Evolutionary conservation across 2,329 filamentous ascomycete genomes (phyloP).

Genomic region (Exserohilum rostratum): DNA sequence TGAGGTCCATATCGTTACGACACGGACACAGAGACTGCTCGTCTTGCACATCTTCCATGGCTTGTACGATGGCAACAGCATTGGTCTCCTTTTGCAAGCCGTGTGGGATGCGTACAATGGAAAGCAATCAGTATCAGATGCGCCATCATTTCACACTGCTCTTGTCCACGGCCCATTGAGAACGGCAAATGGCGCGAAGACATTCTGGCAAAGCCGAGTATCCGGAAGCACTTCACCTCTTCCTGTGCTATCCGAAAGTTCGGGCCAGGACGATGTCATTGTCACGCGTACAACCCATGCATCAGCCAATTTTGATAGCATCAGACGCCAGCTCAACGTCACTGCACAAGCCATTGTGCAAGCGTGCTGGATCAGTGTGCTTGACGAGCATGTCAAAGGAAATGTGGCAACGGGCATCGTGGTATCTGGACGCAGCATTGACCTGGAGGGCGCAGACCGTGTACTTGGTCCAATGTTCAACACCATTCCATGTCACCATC

Average conservation of each 20-base stretch:
- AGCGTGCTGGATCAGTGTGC: conserved; percentile 71
- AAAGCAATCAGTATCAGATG: conserved; percentile 31
- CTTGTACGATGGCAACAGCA: conserved; percentile 83
- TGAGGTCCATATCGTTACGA: conserved; percentile 55
- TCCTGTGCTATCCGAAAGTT: conserved; percentile 29
- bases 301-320: conserved; percentile 55
- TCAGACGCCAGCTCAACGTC: conserved; percentile 67
- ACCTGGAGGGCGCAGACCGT: conserved; percentile 67
- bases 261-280: conserved; percentile 26
- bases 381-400: conserved; percentile 59
- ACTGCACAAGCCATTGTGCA: conserved; percentile 82
- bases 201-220: conserved; percentile 73
- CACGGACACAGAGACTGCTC: conserved; percentile 51
- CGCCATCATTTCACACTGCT: conserved; percentile 68
- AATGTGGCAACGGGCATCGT: conserved; percentile 72
- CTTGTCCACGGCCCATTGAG: conserved; percentile 73
- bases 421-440: conserved; percentile 76
- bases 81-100: conserved; percentile 68
- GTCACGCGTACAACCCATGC: conserved; percentile 44
- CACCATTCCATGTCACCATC: conserved; percentile 74
- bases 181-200: conserved; percentile 53
- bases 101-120: conserved; percentile 61
- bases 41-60: conserved; percentile 80
- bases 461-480: conserved; percentile 89
- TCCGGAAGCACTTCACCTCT: conserved; percentile 40